These are phyloP conservation scores for Crithidia mellificae DNA, from an alignment of 208 protist species.

Conservation along the genomic window DNA sequence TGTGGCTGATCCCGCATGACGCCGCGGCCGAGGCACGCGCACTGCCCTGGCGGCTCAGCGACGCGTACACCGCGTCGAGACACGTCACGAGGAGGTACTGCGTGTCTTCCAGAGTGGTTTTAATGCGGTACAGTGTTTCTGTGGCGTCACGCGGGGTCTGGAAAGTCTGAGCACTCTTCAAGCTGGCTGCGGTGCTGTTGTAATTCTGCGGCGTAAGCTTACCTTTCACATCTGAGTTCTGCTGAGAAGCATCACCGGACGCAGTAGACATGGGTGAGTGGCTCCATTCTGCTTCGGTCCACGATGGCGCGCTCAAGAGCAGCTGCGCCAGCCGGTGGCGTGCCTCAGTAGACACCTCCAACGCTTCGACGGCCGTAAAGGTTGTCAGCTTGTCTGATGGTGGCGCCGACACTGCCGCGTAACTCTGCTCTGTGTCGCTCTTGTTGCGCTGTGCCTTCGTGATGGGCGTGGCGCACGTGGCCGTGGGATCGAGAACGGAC, in stretches of 20 bases:
- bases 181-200: neutral
- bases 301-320: neutral
- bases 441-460: neutral
- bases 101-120: conserved; percentile 17
- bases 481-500: neutral
- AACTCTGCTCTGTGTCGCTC: neutral
- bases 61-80: neutral
- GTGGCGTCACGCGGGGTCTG: neutral
- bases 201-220: neutral
- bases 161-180: neutral
- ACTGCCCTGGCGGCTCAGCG: neutral
- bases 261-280: neutral
- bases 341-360: neutral
- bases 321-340: conserved; percentile 1
- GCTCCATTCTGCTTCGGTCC: neutral
- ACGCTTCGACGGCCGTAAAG: neutral
- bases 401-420: neutral
- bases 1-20: conserved; percentile 17
- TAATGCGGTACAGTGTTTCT: conserved; percentile 3
- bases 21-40: neutral
- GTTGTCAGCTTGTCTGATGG: neutral
- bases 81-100: conserved; percentile 4
- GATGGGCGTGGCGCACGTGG: conserved; percentile 10
- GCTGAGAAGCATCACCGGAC: neutral
- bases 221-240: neutral